phyloP scores from a whole-genome alignment of 2,329 filamentous ascomycete genomes.

The Diaporthe nobilis region DNA sequence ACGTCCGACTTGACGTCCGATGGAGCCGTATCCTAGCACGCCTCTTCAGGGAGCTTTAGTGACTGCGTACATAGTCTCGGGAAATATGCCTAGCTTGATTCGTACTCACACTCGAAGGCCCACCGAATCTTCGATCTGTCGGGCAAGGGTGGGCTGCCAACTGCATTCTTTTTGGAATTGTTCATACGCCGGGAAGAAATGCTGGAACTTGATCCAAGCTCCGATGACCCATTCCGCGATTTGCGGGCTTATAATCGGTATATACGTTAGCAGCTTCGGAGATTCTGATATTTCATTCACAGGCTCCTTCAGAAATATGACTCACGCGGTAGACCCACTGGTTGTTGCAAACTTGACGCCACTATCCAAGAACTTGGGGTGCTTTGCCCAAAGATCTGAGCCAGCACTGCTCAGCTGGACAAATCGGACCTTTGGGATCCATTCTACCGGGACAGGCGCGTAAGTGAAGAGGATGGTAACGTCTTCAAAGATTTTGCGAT shows the following conservation, averaged over 20 bases:
- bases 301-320: neutral
- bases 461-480: conserved; percentile 55
- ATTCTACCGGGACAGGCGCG: conserved; percentile 48
- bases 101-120: conserved; percentile 38
- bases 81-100: no score
- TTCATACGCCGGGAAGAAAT: conserved; percentile 50
- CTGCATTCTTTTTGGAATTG: conserved; percentile 48
- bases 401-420: conserved; percentile 58
- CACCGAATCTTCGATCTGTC: conserved; percentile 42
- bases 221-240: conserved; percentile 59
- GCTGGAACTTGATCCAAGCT: conserved; percentile 52
- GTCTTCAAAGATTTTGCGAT: conserved; percentile 50
- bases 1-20: conserved; percentile 58
- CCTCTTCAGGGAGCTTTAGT: conserved; percentile 43
- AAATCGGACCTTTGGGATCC: conserved; percentile 53
- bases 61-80: neutral
- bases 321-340: conserved; percentile 56
- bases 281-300: neutral
- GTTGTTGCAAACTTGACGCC: conserved; percentile 53
- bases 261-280: neutral
- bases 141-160: conserved; percentile 47
- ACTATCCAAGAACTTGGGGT: conserved; percentile 50
- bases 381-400: conserved; percentile 54
- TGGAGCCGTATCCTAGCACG: conserved; percentile 59
- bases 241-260: conserved; percentile 48